Percentiles rank a stretch among this genome's conserved stretches.
Evolutionary conservation across 495 filamentous ascomycete species (phyloP).

Genomic region (Sordaria brevicollis): DNA sequence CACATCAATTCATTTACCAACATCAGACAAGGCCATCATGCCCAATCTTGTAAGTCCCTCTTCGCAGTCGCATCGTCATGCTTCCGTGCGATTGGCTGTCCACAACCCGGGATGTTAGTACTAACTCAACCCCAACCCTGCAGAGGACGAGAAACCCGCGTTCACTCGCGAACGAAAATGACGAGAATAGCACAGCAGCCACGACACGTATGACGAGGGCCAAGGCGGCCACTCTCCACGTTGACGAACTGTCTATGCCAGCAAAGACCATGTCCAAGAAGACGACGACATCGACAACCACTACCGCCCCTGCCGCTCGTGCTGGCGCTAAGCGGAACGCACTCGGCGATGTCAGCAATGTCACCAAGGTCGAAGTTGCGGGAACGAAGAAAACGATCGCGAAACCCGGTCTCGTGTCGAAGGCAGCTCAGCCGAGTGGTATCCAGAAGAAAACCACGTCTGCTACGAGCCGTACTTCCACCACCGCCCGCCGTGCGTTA

Average conservation of each 20-base stretch:
- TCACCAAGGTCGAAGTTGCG: conserved; percentile 59
- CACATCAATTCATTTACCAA: conserved; percentile 16
- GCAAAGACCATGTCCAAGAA: conserved; percentile 72
- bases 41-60: background rate
- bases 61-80: background rate
- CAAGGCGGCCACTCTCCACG: conserved; percentile 68
- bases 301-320: conserved; percentile 38
- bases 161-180: conserved; percentile 78
- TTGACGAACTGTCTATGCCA: conserved; percentile 41
- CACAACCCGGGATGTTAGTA: background rate
- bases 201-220: conserved; percentile 82
- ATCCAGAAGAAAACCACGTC: conserved; percentile 67
- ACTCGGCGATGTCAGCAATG: conserved; percentile 92
- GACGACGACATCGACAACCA: conserved; percentile 7
- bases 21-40: conserved; percentile 2
- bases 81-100: background rate
- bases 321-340: conserved; percentile 58
- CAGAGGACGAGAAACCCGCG: conserved; percentile 30
- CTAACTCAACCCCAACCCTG: background rate
- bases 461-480: conserved; percentile 29
- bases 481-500: conserved; percentile 34
- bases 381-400: conserved; percentile 64
- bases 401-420: conserved; percentile 61
- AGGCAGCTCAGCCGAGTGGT: conserved; percentile 63
- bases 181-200: conserved; percentile 59